These are phyloP conservation scores for Pogostemon cablin DNA, from an alignment of 257 asterid genomes.

Conservation along the genomic window DNA sequence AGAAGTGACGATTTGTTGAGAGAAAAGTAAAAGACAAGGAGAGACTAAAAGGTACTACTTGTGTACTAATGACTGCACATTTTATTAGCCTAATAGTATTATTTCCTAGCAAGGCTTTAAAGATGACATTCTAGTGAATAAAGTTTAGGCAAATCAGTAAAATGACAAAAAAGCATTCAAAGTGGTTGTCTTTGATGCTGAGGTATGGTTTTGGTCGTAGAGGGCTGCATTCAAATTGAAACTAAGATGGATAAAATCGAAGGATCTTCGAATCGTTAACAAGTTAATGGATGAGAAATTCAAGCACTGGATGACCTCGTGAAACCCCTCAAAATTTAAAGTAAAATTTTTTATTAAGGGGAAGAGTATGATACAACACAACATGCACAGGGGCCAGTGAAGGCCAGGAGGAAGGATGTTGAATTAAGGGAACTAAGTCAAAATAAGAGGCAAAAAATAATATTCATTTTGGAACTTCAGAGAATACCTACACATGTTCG, in stretches of 20 bases:
- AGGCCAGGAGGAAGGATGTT: no score
- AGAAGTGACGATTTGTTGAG: background rate
- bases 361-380: no score
- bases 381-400: no score
- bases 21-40: background rate
- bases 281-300: background rate
- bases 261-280: background rate
- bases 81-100: background rate
- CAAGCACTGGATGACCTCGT: no score
- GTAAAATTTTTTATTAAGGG: no score
- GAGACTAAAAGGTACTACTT: background rate
- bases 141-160: background rate
- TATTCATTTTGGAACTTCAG: no score
- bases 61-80: background rate
- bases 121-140: background rate
- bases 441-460: no score
- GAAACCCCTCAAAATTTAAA: no score
- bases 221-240: background rate
- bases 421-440: no score
- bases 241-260: background rate
- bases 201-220: background rate
- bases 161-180: background rate
- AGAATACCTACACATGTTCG: no score
- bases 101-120: background rate
- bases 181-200: background rate